A percentile compares a stretch with the other conserved stretches of the same genome.
Evolutionary conservation across 1,284 basidiomycete species (phyloP).

Genomic region (Moniliella sp.): DNA sequence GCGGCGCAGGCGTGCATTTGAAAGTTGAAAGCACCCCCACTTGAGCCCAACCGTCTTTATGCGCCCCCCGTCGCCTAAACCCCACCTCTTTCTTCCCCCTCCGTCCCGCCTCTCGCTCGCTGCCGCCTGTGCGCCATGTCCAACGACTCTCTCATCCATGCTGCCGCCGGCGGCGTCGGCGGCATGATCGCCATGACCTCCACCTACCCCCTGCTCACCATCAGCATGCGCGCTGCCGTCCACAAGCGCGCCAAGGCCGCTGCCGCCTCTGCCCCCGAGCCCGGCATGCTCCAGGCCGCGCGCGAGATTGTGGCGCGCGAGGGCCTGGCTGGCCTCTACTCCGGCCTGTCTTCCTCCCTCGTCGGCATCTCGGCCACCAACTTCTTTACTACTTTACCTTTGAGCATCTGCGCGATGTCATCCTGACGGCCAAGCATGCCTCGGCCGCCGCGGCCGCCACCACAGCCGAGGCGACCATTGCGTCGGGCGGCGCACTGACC

Average conservation of each 20-base stretch:
- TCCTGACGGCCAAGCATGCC: conserved; percentile 22
- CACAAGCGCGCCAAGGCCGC: conserved; percentile 52
- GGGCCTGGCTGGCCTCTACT: conserved; percentile 65
- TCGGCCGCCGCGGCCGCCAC: conserved; percentile 37
- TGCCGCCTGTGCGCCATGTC: no score
- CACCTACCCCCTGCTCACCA: conserved; percentile 54
- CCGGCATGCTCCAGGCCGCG: conserved; percentile 36
- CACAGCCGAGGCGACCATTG: conserved; percentile 37
- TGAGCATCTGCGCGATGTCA: conserved; percentile 28
- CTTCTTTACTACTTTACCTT: conserved; percentile 39
- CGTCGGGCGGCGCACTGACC: conserved; percentile 39
- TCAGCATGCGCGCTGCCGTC: conserved; percentile 79
- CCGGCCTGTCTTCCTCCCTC: conserved; percentile 63
- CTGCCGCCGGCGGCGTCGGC: conserved; percentile 67
- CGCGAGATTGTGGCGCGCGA: conserved; percentile 61
- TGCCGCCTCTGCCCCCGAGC: conserved; percentile 42
- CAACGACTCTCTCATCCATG: conserved; percentile 62
- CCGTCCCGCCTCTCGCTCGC: no score
- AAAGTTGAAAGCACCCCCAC: no score
- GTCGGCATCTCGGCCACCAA: conserved; percentile 83
- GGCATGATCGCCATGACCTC: conserved; percentile 45
- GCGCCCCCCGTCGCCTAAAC: no score
- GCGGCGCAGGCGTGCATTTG: no score
- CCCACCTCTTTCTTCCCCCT: no score
- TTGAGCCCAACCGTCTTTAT: no score